These are phyloP conservation scores for Coemansia sp. DNA, from an alignment of 192 early-diverging fungal species.

Conservation along the genomic window DNA sequence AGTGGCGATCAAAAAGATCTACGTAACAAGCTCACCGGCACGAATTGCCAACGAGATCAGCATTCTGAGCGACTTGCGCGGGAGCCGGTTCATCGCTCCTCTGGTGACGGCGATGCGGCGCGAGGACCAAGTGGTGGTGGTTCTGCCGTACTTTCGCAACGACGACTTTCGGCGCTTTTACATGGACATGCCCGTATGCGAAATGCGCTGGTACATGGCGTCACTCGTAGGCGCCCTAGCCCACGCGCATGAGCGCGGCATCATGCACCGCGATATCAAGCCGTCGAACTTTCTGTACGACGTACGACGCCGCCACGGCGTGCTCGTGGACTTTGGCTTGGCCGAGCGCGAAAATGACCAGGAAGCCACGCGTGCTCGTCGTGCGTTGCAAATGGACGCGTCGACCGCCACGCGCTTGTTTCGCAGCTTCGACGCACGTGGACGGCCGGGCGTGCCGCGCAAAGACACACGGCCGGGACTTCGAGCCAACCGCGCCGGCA, in stretches of 20 bases:
- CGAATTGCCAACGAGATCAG: slow-evolving; percentile 81
- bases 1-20: slow-evolving; percentile 87
- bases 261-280: slow-evolving; percentile 93
- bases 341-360: slow-evolving; percentile 61
- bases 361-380: slow-evolving; percentile 39
- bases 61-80: slow-evolving; percentile 70
- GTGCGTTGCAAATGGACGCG: slow-evolving; percentile 46
- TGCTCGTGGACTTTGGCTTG: slow-evolving; percentile 91
- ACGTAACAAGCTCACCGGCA: slow-evolving; percentile 72
- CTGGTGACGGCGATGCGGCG: slow-evolving; percentile 76
- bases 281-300: slow-evolving; percentile 94
- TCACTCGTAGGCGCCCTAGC: slow-evolving; percentile 68
- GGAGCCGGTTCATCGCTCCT: slow-evolving; percentile 69
- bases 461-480: slow-evolving; percentile 58
- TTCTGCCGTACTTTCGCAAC: slow-evolving; percentile 82
- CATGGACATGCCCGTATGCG: slow-evolving; percentile 56
- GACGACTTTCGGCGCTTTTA: slow-evolving; percentile 78
- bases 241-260: slow-evolving; percentile 65
- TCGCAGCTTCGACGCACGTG: slow-evolving; percentile 38
- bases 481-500: slow-evolving; percentile 83
- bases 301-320: slow-evolving; percentile 62
- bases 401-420: slow-evolving; percentile 43
- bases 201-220: slow-evolving; percentile 75
- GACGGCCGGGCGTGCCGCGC: slow-evolving; percentile 45
- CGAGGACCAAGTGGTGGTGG: slow-evolving; percentile 76